Percentiles rank a stretch among this genome's conserved stretches.
Conservation (phyloP, 192 early-diverging fungal genomes). For the Physocladia obscura region DNA sequence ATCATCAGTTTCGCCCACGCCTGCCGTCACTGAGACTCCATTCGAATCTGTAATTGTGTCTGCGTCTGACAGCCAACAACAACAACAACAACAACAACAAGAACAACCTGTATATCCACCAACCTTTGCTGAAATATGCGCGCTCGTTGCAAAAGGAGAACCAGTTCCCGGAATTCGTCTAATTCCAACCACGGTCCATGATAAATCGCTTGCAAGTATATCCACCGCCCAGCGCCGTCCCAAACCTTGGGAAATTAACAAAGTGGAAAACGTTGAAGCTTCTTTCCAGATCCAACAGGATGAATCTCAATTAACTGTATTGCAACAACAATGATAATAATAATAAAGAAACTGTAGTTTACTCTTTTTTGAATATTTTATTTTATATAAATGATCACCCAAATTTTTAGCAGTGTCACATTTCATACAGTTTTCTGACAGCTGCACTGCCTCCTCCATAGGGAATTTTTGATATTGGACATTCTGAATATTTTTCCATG, state of each 20-base stretch:
- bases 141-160: conserved; percentile 41
- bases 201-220: conserved; percentile 1
- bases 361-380: too few relatives aligned
- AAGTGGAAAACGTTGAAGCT: too few relatives aligned
- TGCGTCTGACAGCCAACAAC: background rate
- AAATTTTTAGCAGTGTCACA: background rate
- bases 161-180: conserved; percentile 40
- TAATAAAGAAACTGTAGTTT: too few relatives aligned
- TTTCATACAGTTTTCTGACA: conserved; percentile 68
- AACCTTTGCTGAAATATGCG: conserved; percentile 47
- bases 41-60: background rate
- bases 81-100: background rate
- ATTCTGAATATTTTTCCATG: conserved; percentile 67
- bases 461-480: conserved; percentile 74
- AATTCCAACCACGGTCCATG: conserved; percentile 44
- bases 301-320: too few relatives aligned
- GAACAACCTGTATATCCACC: conserved; percentile 36
- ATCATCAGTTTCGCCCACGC: background rate
- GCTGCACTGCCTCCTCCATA: conserved; percentile 43
- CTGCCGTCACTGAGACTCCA: background rate
- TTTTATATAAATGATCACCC: too few relatives aligned
- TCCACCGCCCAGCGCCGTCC: background rate
- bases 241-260: conserved; percentile 16
- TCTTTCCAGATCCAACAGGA: too few relatives aligned
- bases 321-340: too few relatives aligned